Evolutionary conservation across 306 rosid genomes (phyloP).

Genomic region (Pueraria montana): DNA sequence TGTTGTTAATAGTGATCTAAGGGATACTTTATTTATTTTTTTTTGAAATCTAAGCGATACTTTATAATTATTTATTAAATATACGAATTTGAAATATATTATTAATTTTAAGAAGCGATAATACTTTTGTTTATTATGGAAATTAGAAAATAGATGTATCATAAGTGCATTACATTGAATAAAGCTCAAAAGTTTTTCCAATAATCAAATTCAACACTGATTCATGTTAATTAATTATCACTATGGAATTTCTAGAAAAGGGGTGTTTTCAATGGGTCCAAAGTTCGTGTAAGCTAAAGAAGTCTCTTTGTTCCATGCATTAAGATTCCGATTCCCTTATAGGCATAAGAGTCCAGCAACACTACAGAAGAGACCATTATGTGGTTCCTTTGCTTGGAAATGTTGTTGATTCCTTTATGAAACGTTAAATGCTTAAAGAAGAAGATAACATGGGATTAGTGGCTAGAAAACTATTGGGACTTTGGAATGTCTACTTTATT

Average conservation of each 20-base stretch:
- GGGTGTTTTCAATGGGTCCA: not conserved
- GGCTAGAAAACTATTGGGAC: conserved; percentile 44
- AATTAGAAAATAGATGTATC: not conserved
- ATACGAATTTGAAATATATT: not conserved
- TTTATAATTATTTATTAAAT: not conserved
- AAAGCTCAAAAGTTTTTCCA: not conserved
- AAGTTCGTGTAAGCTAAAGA: conserved; percentile 6
- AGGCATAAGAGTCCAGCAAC: conserved; percentile 40
- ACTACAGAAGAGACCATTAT: conserved; percentile 11
- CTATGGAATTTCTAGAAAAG: not conserved
- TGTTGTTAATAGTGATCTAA: not conserved
- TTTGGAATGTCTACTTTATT: conserved; percentile 25
- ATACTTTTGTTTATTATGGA: not conserved
- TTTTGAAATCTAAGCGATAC: not conserved
- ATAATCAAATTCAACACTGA: not conserved
- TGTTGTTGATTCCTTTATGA: conserved; percentile 40
- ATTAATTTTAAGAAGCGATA: not conserved
- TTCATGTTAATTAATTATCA: conserved; percentile 10
- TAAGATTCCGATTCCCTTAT: not conserved
- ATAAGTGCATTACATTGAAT: not conserved
- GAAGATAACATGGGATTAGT: conserved; percentile 47
- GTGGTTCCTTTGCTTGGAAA: conserved; percentile 45
- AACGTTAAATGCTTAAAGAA: conserved; percentile 42
- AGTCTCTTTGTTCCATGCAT: not conserved
- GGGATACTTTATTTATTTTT: no score